Conservation (phyloP, 805 yeast species). For the Sungouiozyma ichnusensis region DNA sequence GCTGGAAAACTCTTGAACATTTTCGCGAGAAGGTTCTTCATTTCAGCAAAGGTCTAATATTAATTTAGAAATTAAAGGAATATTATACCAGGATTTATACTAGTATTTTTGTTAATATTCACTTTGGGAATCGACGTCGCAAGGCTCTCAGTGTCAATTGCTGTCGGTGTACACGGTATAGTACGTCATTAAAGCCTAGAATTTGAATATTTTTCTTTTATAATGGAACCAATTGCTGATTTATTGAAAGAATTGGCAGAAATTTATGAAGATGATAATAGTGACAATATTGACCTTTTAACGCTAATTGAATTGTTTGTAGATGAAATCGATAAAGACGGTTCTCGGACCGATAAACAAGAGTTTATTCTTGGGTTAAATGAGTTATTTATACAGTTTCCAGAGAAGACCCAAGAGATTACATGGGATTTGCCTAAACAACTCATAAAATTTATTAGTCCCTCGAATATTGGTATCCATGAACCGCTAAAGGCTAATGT, state of each 20-base stretch:
- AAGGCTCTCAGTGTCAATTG: neutral
- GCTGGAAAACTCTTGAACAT: too few species aligned
- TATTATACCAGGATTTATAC: too few species aligned
- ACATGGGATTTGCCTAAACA: constrained; percentile 90
- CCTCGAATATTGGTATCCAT: constrained; percentile 28
- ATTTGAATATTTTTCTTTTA: neutral
- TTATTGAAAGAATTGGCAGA: neutral
- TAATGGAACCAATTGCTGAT: neutral
- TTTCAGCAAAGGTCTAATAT: too few species aligned
- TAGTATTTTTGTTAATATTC: too few species aligned
- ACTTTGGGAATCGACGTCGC: too few species aligned
- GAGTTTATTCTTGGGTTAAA: constrained; percentile 37
- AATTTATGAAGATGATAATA: neutral
- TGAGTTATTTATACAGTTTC: constrained; percentile 35
- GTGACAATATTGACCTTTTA: constrained; percentile 6
- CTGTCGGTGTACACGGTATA: too few species aligned
- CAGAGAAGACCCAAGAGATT: constrained; percentile 48
- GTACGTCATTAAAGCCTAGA: too few species aligned
- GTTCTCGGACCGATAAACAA: constrained; percentile 35
- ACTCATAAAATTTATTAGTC: constrained; percentile 43
- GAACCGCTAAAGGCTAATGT: constrained; percentile 16
- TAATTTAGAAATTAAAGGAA: too few species aligned
- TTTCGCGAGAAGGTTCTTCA: too few species aligned
- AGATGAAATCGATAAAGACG: constrained; percentile 15
- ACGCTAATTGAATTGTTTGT: constrained; percentile 22